Conservation (phyloP, 768 basidiomycete genomes). For the Mycena epipterygia region DNA sequence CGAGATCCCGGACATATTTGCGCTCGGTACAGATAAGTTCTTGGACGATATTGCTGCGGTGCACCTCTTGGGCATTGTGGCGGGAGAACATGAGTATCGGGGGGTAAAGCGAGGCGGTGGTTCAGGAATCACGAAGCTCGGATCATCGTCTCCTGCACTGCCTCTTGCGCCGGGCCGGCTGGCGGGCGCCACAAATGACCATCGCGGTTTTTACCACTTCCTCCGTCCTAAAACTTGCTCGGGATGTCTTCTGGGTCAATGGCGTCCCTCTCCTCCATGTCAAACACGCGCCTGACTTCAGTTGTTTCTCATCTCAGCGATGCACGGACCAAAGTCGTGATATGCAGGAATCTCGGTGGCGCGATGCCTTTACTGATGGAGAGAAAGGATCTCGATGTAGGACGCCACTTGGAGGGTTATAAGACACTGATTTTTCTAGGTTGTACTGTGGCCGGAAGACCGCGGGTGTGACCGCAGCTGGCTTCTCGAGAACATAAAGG, state of each 20-base stretch:
- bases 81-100: too few relatives aligned
- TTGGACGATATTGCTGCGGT: neutral
- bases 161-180: too few relatives aligned
- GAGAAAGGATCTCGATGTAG: constrained; percentile 25
- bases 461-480: constrained; percentile 71
- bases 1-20: neutral
- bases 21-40: neutral
- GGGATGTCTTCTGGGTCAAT: constrained; percentile 33
- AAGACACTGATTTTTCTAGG: constrained; percentile 36
- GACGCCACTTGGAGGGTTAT: neutral
- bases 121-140: too few relatives aligned
- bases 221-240: neutral
- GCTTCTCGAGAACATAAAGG: constrained; percentile 80
- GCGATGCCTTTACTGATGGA: constrained; percentile 31
- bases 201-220: neutral
- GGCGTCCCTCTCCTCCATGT: constrained; percentile 1
- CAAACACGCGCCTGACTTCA: constrained; percentile 20
- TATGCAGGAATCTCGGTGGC: constrained; percentile 33
- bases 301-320: constrained; percentile 27
- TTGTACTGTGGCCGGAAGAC: constrained; percentile 66
- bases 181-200: too few relatives aligned
- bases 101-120: too few relatives aligned
- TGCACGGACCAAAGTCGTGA: constrained; percentile 30
- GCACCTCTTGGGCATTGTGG: too few relatives aligned
- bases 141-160: too few relatives aligned